phyloP scores from a whole-genome alignment of 129 eudicot genomes.

The Smallanthus sonchifolius region DNA sequence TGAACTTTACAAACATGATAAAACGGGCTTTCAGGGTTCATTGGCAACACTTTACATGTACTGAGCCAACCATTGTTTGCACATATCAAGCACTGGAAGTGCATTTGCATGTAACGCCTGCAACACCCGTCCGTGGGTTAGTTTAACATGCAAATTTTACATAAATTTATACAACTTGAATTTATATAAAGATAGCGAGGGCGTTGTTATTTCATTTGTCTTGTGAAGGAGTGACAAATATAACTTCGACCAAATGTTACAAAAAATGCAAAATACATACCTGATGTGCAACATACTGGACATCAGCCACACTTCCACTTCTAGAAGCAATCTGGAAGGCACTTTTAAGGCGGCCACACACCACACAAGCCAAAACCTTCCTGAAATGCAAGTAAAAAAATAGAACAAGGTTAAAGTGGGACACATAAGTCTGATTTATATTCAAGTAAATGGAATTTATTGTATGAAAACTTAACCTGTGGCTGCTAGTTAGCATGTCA shows the following conservation, averaged over 20 bases:
- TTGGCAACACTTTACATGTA: conserved; percentile 51
- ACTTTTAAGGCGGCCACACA: conserved; percentile 96
- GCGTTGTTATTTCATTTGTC: neutral
- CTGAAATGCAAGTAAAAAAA: conserved; percentile 39
- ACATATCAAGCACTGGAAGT: conserved; percentile 95
- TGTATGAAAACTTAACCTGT: conserved; percentile 50
- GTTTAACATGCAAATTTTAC: neutral
- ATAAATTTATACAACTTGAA: neutral
- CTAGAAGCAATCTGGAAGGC: conserved; percentile 98
- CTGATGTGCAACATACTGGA: conserved; percentile 99
- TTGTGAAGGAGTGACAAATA: neutral
- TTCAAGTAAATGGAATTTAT: neutral
- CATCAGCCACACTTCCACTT: conserved; percentile 99
- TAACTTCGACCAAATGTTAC: neutral
- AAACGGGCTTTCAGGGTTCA: neutral
- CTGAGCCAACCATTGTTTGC: conserved; percentile 98
- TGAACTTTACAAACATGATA: conserved; percentile 25
- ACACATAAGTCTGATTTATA: neutral
- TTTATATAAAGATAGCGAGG: neutral
- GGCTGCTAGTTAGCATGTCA: conserved; percentile 97
- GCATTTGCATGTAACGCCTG: conserved; percentile 98
- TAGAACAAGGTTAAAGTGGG: neutral
- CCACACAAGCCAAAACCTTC: conserved; percentile 99
- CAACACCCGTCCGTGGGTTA: conserved; percentile 15
- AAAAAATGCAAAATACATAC: conserved; percentile 24